Conservation (phyloP, 306 rosid genomes). For the Lithocarpus polystachyus region DNA sequence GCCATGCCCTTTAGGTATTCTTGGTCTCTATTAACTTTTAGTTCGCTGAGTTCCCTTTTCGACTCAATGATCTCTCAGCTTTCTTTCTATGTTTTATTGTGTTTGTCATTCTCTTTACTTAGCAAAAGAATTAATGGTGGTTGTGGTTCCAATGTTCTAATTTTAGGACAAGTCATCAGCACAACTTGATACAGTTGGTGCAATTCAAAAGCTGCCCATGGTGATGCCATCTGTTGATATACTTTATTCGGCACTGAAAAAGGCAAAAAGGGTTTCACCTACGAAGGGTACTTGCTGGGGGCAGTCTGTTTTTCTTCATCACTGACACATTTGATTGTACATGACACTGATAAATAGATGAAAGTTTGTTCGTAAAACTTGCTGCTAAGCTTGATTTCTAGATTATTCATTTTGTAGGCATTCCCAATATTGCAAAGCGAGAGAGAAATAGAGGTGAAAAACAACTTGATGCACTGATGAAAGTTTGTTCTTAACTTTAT, state of each 20-base stretch:
- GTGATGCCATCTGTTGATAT: slow-evolving; percentile 91
- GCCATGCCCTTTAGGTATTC: background rate
- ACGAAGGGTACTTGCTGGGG: slow-evolving; percentile 61
- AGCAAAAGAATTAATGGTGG: background rate
- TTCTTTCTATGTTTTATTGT: background rate
- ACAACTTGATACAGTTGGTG: slow-evolving; percentile 60
- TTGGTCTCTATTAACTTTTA: background rate
- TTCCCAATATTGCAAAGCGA: slow-evolving; percentile 80
- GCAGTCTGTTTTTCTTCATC: slow-evolving; percentile 14
- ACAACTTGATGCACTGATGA: slow-evolving; percentile 97
- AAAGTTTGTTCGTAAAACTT: slow-evolving; percentile 8
- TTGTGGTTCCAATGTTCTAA: slow-evolving; percentile 17
- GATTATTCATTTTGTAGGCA: slow-evolving; percentile 48
- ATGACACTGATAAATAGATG: background rate
- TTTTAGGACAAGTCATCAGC: slow-evolving; percentile 51
- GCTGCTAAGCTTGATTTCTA: slow-evolving; percentile 19
- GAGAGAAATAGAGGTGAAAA: slow-evolving; percentile 95
- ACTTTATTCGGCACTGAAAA: slow-evolving; percentile 74
- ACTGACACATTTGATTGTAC: slow-evolving; percentile 10
- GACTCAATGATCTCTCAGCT: background rate
- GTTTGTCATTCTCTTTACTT: background rate
- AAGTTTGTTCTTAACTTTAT: slow-evolving; percentile 58
- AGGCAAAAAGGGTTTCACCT: slow-evolving; percentile 69
- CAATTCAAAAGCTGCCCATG: slow-evolving; percentile 93
- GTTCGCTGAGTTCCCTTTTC: background rate